Conservation (phyloP, 2,329 filamentous ascomycete species). For the Penicillium sp. region DNA sequence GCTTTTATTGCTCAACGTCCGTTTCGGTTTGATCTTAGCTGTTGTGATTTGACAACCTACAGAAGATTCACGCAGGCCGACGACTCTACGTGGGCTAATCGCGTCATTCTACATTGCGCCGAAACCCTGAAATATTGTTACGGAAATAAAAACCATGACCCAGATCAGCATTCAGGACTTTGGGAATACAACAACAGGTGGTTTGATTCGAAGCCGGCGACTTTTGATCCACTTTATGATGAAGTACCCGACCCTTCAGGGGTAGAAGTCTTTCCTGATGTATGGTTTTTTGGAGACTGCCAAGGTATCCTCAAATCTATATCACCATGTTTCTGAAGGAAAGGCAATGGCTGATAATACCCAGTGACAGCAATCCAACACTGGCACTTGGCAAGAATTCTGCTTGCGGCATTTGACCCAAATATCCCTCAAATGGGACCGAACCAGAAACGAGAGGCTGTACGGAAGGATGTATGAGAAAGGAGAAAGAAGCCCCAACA, state of each 20-base stretch:
- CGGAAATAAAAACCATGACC: slow-evolving; percentile 28
- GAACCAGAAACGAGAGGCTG: slow-evolving; percentile 4
- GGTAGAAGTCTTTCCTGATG: slow-evolving; percentile 57
- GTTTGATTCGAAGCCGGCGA: slow-evolving; percentile 47
- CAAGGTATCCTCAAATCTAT: slow-evolving; percentile 39
- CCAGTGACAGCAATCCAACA: slow-evolving; percentile 62
- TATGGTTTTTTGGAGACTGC: slow-evolving; percentile 61
- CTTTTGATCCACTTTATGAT: slow-evolving; percentile 61
- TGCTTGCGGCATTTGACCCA: slow-evolving; percentile 61
- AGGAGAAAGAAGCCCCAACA: too few species aligned
- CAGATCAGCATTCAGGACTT: neutral
- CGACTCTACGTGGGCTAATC: slow-evolving; percentile 50
- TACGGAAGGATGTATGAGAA: neutral
- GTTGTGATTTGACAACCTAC: neutral
- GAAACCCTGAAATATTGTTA: slow-evolving; percentile 68
- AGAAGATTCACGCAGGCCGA: neutral
- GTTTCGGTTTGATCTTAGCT: slow-evolving; percentile 21
- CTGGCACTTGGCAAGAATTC: slow-evolving; percentile 60
- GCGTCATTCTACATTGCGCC: slow-evolving; percentile 63
- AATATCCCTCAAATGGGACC: slow-evolving; percentile 29
- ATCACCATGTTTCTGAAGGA: too few species aligned
- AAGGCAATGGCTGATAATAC: too few species aligned
- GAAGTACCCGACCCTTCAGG: slow-evolving; percentile 37
- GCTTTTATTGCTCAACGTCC: slow-evolving; percentile 44
- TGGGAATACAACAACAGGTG: slow-evolving; percentile 52